Evolutionary conservation across 176 grass and related monocot species (phyloP).

Genomic region (Musa acuminata): DNA sequence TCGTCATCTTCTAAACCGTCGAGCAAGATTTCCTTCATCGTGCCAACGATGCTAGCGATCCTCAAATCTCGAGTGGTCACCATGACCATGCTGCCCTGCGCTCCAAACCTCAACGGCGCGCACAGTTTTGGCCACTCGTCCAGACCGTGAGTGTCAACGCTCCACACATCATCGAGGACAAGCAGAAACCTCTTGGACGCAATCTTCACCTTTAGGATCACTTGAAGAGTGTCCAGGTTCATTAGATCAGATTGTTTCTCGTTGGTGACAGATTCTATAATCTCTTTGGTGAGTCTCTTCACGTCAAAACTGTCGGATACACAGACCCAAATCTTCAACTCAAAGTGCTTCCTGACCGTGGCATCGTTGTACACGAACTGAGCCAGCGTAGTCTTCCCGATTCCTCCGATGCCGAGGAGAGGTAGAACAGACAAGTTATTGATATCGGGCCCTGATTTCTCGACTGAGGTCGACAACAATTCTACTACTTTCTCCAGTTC

Average conservation of each 20-base stretch:
- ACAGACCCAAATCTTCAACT: constrained; percentile 19
- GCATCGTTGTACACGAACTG: constrained; percentile 25
- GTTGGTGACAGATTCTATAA: neutral
- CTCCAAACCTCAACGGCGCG: neutral
- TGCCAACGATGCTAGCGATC: constrained; percentile 1
- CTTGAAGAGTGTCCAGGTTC: constrained; percentile 18
- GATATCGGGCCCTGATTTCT: neutral
- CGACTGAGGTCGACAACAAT: neutral
- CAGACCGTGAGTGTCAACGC: neutral
- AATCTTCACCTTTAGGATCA: constrained; percentile 7
- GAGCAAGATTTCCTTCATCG: neutral
- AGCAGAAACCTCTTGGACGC: constrained; percentile 17
- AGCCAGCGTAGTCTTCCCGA: constrained; percentile 42
- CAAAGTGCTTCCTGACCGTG: constrained; percentile 15
- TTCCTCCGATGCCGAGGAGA: constrained; percentile 28
- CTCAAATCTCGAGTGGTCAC: constrained; percentile 15
- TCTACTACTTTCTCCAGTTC: neutral
- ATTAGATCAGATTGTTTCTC: neutral
- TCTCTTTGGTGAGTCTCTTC: constrained; percentile 11
- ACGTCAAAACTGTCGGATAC: constrained; percentile 25
- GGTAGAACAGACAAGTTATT: constrained; percentile 16
- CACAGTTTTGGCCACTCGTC: constrained; percentile 14
- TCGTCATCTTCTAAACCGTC: constrained; percentile 3
- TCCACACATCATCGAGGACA: constrained; percentile 37
- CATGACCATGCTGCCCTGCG: constrained; percentile 21